Conservation (phyloP, 768 basidiomycete genomes). For the Termitomyces sp. region DNA sequence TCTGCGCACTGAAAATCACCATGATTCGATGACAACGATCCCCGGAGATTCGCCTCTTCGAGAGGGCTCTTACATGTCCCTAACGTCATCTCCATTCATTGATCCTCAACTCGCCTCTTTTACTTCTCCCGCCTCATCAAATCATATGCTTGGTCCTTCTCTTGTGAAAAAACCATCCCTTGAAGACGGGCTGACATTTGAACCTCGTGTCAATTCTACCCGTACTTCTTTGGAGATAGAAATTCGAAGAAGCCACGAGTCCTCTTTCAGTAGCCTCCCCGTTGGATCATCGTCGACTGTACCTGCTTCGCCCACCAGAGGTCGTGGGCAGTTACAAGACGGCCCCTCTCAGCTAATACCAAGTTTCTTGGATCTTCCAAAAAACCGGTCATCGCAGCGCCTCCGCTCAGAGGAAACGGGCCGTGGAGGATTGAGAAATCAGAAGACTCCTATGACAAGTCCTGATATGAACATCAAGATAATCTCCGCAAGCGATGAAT, state of each 20-base stretch:
- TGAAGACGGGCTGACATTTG: conserved; percentile 57
- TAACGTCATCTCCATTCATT: conserved; percentile 20
- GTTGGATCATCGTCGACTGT: conserved; percentile 31
- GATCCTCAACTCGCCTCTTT: conserved; percentile 22
- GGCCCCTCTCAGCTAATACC: not conserved
- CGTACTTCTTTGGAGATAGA: conserved; percentile 46
- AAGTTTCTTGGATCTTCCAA: not conserved
- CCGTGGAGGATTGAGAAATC: not conserved
- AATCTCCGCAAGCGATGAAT: conserved; percentile 9
- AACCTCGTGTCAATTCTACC: conserved; percentile 49
- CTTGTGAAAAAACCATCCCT: conserved; percentile 35
- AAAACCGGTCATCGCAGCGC: not conserved
- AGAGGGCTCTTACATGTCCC: conserved; percentile 19
- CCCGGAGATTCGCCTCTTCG: conserved; percentile 36
- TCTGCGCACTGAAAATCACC: conserved; percentile 37
- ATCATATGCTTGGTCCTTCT: conserved; percentile 39
- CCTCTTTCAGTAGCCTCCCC: conserved; percentile 39
- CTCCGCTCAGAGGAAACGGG: conserved; percentile 11
- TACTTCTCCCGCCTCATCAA: conserved; percentile 33
- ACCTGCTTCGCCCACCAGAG: conserved; percentile 15
- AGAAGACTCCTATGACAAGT: conserved; percentile 1
- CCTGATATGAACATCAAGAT: conserved; percentile 12
- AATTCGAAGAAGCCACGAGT: conserved; percentile 45
- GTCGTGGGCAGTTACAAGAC: conserved; percentile 2
- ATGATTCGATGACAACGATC: conserved; percentile 41